Conservation (phyloP, 768 basidiomycete genomes). For the Macrolepiota albuminosa region DNA sequence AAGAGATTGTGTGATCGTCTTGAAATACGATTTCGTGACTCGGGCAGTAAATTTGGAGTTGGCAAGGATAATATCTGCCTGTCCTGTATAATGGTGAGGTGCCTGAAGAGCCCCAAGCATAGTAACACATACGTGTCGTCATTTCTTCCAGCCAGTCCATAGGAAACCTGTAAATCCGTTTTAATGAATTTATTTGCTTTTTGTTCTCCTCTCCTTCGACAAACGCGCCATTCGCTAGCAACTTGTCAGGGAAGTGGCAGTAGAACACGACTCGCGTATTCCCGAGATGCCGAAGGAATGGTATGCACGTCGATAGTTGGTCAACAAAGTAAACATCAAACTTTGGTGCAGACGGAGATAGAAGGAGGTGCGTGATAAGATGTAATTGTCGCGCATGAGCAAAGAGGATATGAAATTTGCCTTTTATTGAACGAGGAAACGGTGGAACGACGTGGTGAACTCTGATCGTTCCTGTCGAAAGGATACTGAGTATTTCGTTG, state of each 20-base stretch:
- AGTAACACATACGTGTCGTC: constrained; percentile 66
- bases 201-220: constrained; percentile 47
- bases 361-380: constrained; percentile 62
- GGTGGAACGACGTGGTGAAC: constrained; percentile 71
- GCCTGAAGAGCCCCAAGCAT: neutral
- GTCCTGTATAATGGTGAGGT: constrained; percentile 42
- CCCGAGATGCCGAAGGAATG: constrained; percentile 64
- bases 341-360: constrained; percentile 32
- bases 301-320: constrained; percentile 90
- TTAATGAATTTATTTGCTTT: constrained; percentile 47
- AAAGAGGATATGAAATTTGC: constrained; percentile 83
- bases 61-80: constrained; percentile 86
- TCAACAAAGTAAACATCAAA: constrained; percentile 93
- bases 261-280: constrained; percentile 91
- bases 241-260: constrained; percentile 96
- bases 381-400: constrained; percentile 88
- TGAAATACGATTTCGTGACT: constrained; percentile 74
- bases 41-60: constrained; percentile 90
- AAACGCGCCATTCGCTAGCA: constrained; percentile 70
- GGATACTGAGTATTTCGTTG: neutral
- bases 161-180: constrained; percentile 77
- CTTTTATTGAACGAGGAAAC: constrained; percentile 75
- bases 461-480: constrained; percentile 64
- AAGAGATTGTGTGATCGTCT: constrained; percentile 55
- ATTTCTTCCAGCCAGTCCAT: constrained; percentile 89